Evolutionary conservation across 2,329 filamentous ascomycete genomes (phyloP).

Genomic region (Orbilia ellipsospora): DNA sequence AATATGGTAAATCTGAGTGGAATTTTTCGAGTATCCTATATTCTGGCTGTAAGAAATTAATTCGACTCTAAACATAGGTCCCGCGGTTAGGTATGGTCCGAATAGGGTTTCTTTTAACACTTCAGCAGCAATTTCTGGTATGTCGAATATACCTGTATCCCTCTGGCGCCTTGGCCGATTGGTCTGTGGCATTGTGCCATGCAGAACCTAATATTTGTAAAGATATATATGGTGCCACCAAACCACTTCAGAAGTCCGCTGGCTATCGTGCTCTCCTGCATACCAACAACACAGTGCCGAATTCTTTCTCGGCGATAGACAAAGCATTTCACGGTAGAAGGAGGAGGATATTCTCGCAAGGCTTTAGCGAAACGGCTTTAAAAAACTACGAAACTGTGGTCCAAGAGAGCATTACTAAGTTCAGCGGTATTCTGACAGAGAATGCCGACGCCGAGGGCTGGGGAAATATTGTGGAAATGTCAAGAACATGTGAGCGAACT

Average conservation of each 20-base stretch:
- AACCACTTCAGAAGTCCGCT: conserved; percentile 60
- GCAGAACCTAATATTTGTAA: neutral
- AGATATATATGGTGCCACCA: conserved; percentile 64
- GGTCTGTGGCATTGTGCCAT: neutral
- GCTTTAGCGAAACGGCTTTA: conserved; percentile 74
- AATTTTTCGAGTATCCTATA: neutral
- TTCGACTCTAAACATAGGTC: conserved; percentile 8
- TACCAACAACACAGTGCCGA: conserved; percentile 65
- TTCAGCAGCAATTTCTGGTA: conserved; percentile 68
- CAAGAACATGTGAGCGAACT: conserved; percentile 61
- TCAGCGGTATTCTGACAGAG: conserved; percentile 70
- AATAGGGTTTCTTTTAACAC: conserved; percentile 77
- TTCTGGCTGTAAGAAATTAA: neutral
- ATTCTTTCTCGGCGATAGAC: conserved; percentile 78
- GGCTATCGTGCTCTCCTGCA: conserved; percentile 35
- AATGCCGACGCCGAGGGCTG: conserved; percentile 67
- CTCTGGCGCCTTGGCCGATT: no score
- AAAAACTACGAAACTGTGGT: conserved; percentile 77
- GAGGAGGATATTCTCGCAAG: conserved; percentile 75
- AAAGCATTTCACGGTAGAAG: conserved; percentile 77
- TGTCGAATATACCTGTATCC: neutral
- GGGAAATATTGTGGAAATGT: conserved; percentile 72
- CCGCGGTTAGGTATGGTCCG: conserved; percentile 62
- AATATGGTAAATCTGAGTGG: conserved; percentile 69
- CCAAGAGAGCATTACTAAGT: conserved; percentile 73